Percentiles rank a stretch among this genome's conserved stretches.
These are phyloP conservation scores for Rhytidiadelphus loreus DNA, from an alignment of 225 moss, liverwort and hornwort genomes.

Conservation along the genomic window DNA sequence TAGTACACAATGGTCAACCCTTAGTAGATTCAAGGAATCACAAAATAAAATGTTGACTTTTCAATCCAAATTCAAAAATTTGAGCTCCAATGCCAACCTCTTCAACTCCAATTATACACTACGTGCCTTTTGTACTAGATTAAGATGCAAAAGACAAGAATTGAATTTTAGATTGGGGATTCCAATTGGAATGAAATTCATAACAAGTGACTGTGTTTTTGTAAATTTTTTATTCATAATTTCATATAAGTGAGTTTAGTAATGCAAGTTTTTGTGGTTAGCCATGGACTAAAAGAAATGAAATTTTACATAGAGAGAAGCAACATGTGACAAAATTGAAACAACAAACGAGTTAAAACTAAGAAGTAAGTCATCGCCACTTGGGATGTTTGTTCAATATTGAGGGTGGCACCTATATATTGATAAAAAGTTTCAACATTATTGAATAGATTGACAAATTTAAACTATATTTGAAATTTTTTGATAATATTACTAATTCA, in stretches of 20 bases:
- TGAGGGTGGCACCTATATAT: too few relatives aligned
- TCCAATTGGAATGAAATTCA: too few relatives aligned
- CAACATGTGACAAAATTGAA: neutral
- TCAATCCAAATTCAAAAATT: neutral
- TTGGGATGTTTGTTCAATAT: neutral
- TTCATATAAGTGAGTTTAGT: neutral
- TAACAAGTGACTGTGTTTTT: rapidly evolving
- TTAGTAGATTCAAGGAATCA: neutral
- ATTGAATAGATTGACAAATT: neutral
- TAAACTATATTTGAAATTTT: rapidly evolving
- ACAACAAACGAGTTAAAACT: neutral
- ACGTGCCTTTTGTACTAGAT: neutral
- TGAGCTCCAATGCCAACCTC: neutral
- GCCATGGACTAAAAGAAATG: neutral
- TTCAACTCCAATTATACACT: neutral
- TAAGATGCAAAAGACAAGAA: neutral
- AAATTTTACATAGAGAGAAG: too few relatives aligned
- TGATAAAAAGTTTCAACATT: neutral
- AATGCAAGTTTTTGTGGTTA: neutral
- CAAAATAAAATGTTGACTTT: neutral
- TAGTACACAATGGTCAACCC: too few relatives aligned
- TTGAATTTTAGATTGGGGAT: rapidly evolving
- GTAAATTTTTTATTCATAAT: neutral
- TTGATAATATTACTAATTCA: neutral
- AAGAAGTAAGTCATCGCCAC: rapidly evolving